Base-by-base conservation (phyloP, 768 basidiomycete species). In the Panaeolus cyanescens region DNA sequence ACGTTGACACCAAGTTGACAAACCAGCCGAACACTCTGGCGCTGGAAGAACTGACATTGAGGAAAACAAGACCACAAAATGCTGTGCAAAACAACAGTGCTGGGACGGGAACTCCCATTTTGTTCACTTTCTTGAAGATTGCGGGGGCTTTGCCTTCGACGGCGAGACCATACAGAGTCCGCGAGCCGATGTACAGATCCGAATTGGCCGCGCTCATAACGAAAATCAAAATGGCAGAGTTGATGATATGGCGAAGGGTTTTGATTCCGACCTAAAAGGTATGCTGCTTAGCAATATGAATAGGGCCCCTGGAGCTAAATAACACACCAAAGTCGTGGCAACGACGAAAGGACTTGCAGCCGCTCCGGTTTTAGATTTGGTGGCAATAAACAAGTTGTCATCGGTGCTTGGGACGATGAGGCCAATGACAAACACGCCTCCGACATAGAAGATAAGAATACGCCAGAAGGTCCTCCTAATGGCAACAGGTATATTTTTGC, bases 401-500 rank as follows among this genome's bases (percentile, higher is more conserved):
- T 85, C 75, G 25, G 81, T 85, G 63, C 83, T 85, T 12, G 89
- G 88, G 25, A 92, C 88, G 58, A 87, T 80, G 58, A 93, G 73
- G 50, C 90, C 85, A 67, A 92, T 89, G 22, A 89, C 85, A 63
- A 90, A 88, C 5, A 92, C 86, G 12, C 85, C 82, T 20, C 85
- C 85, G 45, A 91, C 82, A 68, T 91, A 92, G 80, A 93, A 80
- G 32, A 79, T 61, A 45, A 80, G 65, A 55, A 80, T 80, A 55
- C 85, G 83, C 68, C 79, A 83, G 74, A 88, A 90, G 30, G 86
- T 90, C 65, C 83, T 75, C 58, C 80, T 73, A 54, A 89, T 88
- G n/a, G 88, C 90, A 60, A 80, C 82, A 1, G 91, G 89, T 63
- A 93, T 88, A 53, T 88, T 90, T 70, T 83, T 83, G 62, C 89